Base-by-base conservation (phyloP, 805 yeast genomes). In the Ogataea sp. region DNA sequence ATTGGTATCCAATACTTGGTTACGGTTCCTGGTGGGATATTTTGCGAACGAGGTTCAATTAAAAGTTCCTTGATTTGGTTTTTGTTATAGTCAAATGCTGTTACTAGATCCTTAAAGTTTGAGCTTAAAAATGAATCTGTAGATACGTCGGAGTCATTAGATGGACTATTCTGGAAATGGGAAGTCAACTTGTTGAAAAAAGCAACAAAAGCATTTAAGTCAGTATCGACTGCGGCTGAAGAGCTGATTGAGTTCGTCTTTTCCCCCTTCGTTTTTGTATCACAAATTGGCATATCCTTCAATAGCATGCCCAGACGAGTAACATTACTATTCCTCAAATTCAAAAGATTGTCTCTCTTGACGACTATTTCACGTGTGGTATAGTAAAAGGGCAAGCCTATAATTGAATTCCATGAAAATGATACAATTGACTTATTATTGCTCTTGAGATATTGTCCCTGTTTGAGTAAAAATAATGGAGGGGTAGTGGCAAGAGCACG, bases 1-100 rank as follows among this genome's bases (percentile, higher is more conserved):
- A 74, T 43, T 0, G 72, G 41, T 3, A 50, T 36, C 96, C 95
- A 88, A 58, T 78, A 75, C 39, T 85, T 68, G 2, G 66, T 59
- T 2, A 65, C 28, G 15, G 58, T 48, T 1, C 61, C 50, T 15
- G 85, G 85, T 39, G 55, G 57, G 9, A 51, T 46, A 34, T 53
- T 50, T 18, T 32, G 15, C 3, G 10, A 11, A 15, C 44, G 37
- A 14, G 38, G 31, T 11, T 16, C 5, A 13, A 18, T 21, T 25
- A 43, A 37, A 6, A 41, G 31, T 3, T 25, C 11, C 15, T 41
- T 32, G 20, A 37, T 33, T 6, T 32, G 20, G 3, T 50, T 48
- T 6, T 43, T 15, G 2, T 42, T 17, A 2, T 45, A 16, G 6
- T 24, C 8, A n/a, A 33, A 33, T 10, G 29, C 20, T 6, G n/a